Conservation (phyloP, 176 grass and related monocot species). For the Tillandsia fasciculata region DNA sequence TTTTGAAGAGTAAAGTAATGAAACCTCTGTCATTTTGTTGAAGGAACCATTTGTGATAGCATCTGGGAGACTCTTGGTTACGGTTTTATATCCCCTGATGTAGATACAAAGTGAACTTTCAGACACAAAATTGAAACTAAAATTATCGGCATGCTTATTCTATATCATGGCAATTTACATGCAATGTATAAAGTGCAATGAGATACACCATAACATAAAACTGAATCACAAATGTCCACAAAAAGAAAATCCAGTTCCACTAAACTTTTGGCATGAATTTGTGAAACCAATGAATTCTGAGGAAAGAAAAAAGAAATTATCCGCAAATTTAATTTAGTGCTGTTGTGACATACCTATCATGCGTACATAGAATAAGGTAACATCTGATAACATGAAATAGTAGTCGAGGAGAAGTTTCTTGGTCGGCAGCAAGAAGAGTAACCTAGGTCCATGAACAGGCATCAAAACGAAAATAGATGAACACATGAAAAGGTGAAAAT, state of each 20-base stretch:
- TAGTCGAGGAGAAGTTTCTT: slow-evolving; percentile 7
- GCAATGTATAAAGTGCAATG: neutral
- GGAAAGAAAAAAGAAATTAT: neutral
- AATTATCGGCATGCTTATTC: neutral
- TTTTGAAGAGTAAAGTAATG: neutral
- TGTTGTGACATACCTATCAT: neutral
- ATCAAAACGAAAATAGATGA: neutral
- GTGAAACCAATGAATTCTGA: neutral
- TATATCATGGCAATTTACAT: neutral
- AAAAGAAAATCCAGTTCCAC: too few species aligned
- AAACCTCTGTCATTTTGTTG: slow-evolving; percentile 6
- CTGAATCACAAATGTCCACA: too few species aligned
- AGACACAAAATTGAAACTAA: neutral
- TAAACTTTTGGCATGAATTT: too few species aligned
- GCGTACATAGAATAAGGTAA: slow-evolving; percentile 12
- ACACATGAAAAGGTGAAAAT: too few species aligned
- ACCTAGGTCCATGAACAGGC: neutral
- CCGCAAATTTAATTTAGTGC: neutral
- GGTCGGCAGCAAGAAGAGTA: neutral
- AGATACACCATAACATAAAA: neutral
- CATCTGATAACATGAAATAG: slow-evolving; percentile 17
- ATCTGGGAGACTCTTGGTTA: slow-evolving; percentile 5
- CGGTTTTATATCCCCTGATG: neutral
- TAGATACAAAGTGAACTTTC: neutral
- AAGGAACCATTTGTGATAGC: slow-evolving; percentile 11